A percentile compares a stretch with the other conserved stretches of the same genome.
Evolutionary conservation across 169 alveolate species (phyloP).

Genomic region (Plasmodium inui): DNA sequence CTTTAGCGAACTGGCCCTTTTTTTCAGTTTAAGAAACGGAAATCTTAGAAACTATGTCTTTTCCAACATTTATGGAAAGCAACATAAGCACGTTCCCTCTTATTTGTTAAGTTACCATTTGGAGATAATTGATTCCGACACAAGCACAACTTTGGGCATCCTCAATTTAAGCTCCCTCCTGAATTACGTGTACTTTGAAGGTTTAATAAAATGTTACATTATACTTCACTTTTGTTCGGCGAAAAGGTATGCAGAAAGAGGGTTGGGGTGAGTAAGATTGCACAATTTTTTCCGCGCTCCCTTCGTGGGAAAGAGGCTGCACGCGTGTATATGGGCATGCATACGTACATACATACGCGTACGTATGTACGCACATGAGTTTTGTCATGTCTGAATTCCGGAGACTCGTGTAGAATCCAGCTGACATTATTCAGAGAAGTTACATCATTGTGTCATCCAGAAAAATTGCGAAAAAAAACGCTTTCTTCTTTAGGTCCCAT

Average conservation of each 20-base stretch:
- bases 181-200: conserved; percentile 31
- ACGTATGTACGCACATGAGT: background rate
- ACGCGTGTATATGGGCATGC: background rate
- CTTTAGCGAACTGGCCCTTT: conserved; percentile 62
- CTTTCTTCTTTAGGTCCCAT: conserved; percentile 28
- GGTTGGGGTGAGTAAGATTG: background rate
- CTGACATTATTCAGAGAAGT: background rate
- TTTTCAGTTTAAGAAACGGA: conserved; percentile 38
- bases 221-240: conserved; percentile 11
- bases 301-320: background rate
- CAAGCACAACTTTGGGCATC: background rate
- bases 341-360: background rate
- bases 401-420: background rate
- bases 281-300: background rate
- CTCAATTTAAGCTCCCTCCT: background rate
- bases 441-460: background rate
- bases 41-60: conserved; percentile 53
- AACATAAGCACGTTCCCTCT: conserved; percentile 27
- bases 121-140: background rate
- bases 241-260: conserved; percentile 33
- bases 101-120: conserved; percentile 47
- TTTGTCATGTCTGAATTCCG: background rate
- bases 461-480: background rate
- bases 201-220: conserved; percentile 40
- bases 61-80: conserved; percentile 46